A percentile compares a stretch with the other conserved stretches of the same genome.
phyloP scores from a whole-genome alignment of 2,329 filamentous ascomycete genomes.

The Daldinia sp. region DNA sequence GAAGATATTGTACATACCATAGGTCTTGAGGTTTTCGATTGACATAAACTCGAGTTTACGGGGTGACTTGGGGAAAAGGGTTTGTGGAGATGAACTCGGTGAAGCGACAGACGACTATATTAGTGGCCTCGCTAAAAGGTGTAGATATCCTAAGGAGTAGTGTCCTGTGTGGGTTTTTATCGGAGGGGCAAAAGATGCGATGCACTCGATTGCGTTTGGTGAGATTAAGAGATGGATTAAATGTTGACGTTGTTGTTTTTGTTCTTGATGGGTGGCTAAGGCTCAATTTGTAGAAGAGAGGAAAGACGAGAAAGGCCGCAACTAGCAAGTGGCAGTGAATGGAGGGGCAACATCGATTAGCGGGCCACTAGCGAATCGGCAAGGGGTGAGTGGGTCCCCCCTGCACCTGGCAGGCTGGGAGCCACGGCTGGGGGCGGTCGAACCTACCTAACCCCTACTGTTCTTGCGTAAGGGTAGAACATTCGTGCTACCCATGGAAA shows the following conservation, averaged over 20 bases:
- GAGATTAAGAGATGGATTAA: constrained; percentile 32
- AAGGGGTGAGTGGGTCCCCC: constrained; percentile 37
- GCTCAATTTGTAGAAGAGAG: constrained; percentile 64
- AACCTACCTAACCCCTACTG: constrained; percentile 16
- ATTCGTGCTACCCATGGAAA: constrained; percentile 32
- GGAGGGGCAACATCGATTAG: constrained; percentile 44
- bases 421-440: constrained; percentile 18
- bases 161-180: constrained; percentile 1
- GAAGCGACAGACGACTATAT: constrained; percentile 65
- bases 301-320: constrained; percentile 41
- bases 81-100: constrained; percentile 55
- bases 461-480: constrained; percentile 19
- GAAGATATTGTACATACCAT: constrained; percentile 72
- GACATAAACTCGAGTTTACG: constrained; percentile 92
- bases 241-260: constrained; percentile 37
- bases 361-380: constrained; percentile 33
- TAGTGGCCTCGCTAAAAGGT: constrained; percentile 60
- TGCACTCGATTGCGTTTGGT: constrained; percentile 25
- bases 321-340: constrained; percentile 35
- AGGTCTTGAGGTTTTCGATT: constrained; percentile 98
- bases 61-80: constrained; percentile 68
- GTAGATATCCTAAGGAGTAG: constrained; percentile 27
- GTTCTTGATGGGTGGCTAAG: constrained; percentile 26
- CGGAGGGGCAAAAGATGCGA: constrained; percentile 14
- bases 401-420: constrained; percentile 34